Conservation (phyloP, 2,329 filamentous ascomycete genomes). For the Hypoxylon rubiginosum region DNA sequence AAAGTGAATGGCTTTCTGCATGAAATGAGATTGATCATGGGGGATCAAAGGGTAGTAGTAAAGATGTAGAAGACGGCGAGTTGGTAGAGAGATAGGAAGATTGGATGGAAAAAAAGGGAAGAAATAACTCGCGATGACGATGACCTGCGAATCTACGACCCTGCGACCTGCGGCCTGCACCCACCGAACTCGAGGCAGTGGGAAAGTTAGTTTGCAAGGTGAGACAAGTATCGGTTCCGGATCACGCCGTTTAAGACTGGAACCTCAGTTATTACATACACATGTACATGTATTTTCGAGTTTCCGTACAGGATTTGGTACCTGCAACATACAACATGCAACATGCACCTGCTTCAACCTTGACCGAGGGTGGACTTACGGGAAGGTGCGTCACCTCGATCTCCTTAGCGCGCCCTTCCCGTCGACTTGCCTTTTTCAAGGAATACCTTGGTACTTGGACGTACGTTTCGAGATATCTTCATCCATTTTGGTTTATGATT, state of each 20-base stretch:
- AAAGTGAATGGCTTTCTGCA: constrained; percentile 4
- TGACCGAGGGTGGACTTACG: constrained; percentile 42
- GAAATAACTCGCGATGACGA: constrained; percentile 15
- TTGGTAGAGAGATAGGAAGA: constrained; percentile 10
- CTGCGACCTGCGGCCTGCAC: neutral
- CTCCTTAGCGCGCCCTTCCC: constrained; percentile 44
- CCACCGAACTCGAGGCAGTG: constrained; percentile 18
- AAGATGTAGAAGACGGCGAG: constrained; percentile 24
- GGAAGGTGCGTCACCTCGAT: constrained; percentile 37
- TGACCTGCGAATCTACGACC: neutral
- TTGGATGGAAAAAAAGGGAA: constrained; percentile 13
- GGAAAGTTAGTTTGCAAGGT: constrained; percentile 42
- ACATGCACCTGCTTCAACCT: constrained; percentile 19
- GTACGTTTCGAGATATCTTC: constrained; percentile 9
- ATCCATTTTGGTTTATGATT: neutral
- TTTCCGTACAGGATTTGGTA: neutral
- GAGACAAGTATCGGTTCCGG: constrained; percentile 49
- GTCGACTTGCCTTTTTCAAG: constrained; percentile 17
- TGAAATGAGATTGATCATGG: constrained; percentile 8
- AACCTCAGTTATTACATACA: no score
- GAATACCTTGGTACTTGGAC: constrained; percentile 8
- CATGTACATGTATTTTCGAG: neutral
- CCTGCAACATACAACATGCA: neutral
- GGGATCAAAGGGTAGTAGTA: constrained; percentile 20
- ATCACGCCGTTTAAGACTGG: constrained; percentile 25